These are phyloP conservation scores for Verticillium albo-atrum DNA, from an alignment of 2,329 filamentous ascomycete genomes.

Conservation along the genomic window DNA sequence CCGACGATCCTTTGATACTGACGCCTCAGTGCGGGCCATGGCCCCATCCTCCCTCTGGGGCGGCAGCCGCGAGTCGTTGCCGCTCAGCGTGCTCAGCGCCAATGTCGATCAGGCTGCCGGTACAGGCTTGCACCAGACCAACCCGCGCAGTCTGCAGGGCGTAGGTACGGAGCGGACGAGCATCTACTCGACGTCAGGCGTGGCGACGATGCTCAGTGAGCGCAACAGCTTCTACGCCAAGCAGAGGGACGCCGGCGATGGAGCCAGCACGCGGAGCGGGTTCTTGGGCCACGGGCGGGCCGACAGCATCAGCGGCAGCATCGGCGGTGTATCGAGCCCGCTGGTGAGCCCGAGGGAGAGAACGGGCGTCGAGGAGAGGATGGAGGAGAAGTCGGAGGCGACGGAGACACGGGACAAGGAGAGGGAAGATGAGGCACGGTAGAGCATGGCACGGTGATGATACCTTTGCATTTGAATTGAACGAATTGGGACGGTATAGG, in stretches of 20 bases:
- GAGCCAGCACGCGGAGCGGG: slow-evolving; percentile 74
- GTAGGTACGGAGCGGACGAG: slow-evolving; percentile 63
- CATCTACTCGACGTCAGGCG: slow-evolving; percentile 74
- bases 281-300: slow-evolving; percentile 71
- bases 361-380: slow-evolving; percentile 24
- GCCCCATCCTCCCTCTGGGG: slow-evolving; percentile 79
- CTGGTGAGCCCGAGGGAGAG: slow-evolving; percentile 49
- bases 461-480: not conserved
- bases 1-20: slow-evolving; percentile 76
- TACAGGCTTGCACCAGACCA: slow-evolving; percentile 36
- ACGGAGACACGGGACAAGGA: not conserved
- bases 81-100: slow-evolving; percentile 71
- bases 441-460: not conserved
- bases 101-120: slow-evolving; percentile 49
- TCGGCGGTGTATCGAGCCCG: slow-evolving; percentile 58
- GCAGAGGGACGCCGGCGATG: slow-evolving; percentile 52
- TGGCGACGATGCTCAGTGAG: slow-evolving; percentile 65
- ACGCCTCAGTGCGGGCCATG: slow-evolving; percentile 80
- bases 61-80: slow-evolving; percentile 74
- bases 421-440: not conserved
- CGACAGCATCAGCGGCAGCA: slow-evolving; percentile 77
- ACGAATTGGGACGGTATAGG: not conserved
- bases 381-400: slow-evolving; percentile 10
- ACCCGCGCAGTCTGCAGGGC: slow-evolving; percentile 24
- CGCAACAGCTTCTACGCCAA: slow-evolving; percentile 77